These are phyloP conservation scores for Panellus pusillus DNA, from an alignment of 768 basidiomycete species.

Conservation along the genomic window DNA sequence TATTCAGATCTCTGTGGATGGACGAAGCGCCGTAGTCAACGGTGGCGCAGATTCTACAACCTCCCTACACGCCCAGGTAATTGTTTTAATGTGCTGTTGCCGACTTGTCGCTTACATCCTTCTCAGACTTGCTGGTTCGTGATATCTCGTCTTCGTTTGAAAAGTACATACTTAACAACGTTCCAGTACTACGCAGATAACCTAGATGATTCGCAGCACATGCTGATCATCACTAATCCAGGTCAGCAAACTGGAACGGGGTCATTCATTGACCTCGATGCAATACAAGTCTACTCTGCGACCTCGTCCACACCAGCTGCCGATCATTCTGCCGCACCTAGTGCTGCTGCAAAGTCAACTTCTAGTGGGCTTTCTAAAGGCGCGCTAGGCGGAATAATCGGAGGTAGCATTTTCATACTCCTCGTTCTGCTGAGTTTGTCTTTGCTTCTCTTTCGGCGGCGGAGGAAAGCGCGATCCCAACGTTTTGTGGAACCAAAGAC, in stretches of 20 bases:
- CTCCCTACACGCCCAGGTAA: slow-evolving; percentile 34
- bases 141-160: slow-evolving; percentile 3
- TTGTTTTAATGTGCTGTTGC: neutral
- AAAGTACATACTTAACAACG: neutral
- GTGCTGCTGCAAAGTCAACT: neutral
- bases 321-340: neutral
- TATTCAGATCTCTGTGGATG: slow-evolving; percentile 48
- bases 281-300: slow-evolving; percentile 38
- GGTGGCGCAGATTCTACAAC: slow-evolving; percentile 14
- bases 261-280: slow-evolving; percentile 46
- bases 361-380: slow-evolving; percentile 5
- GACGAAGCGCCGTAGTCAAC: slow-evolving; percentile 23
- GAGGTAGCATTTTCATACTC: neutral
- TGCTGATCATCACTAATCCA: slow-evolving; percentile 35
- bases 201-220: slow-evolving; percentile 40
- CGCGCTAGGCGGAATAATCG: slow-evolving; percentile 12
- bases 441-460: slow-evolving; percentile 28
- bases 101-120: neutral
- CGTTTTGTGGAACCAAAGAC: slow-evolving; percentile 6
- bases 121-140: slow-evolving; percentile 34
- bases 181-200: slow-evolving; percentile 42
- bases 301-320: neutral
- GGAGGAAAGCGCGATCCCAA: slow-evolving; percentile 25
- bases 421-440: slow-evolving; percentile 21
- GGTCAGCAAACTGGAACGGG: slow-evolving; percentile 31